Percentiles rank a stretch among this genome's conserved stretches.
Conservation (phyloP, 2,329 filamentous ascomycete genomes). For the Colletotrichum orchidophilum region DNA sequence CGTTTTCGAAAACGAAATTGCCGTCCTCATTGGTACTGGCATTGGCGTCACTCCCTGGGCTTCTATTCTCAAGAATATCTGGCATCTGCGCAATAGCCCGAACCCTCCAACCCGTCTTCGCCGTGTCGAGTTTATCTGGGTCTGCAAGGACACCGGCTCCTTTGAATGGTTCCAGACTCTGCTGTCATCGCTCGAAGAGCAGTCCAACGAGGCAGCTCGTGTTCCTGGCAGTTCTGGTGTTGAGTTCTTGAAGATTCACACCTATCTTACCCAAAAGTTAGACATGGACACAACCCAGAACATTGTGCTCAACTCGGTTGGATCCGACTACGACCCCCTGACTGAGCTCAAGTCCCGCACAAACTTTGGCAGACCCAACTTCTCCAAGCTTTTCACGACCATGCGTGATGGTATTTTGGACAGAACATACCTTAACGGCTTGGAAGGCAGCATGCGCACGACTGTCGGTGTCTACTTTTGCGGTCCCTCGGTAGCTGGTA, state of each 20-base stretch:
- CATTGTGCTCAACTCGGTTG: slow-evolving; percentile 95
- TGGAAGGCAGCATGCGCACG: slow-evolving; percentile 80
- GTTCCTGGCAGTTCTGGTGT: slow-evolving; percentile 72
- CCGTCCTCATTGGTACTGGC: slow-evolving; percentile 85
- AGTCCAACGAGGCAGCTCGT: slow-evolving; percentile 76
- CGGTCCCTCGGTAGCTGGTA: slow-evolving; percentile 78
- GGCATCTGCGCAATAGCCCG: slow-evolving; percentile 90
- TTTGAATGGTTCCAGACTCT: slow-evolving; percentile 99
- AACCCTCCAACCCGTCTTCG: slow-evolving; percentile 90
- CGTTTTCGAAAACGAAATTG: slow-evolving; percentile 93
- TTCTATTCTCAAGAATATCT: slow-evolving; percentile 94
- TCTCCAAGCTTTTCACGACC: slow-evolving; percentile 77
- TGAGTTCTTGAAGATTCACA: slow-evolving; percentile 97
- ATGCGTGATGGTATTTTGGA: slow-evolving; percentile 92
- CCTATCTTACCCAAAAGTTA: slow-evolving; percentile 93
- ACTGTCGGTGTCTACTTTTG: slow-evolving; percentile 99
- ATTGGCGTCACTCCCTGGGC: slow-evolving; percentile 91
- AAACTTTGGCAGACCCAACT: slow-evolving; percentile 95
- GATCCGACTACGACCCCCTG: slow-evolving; percentile 85
- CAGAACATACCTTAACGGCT: slow-evolving; percentile 83
- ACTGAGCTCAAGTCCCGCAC: slow-evolving; percentile 91
- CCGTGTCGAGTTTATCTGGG: slow-evolving; percentile 98
- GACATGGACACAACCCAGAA: slow-evolving; percentile 94
- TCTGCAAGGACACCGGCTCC: slow-evolving; percentile 92
- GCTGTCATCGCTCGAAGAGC: slow-evolving; percentile 87